Base-by-base conservation (phyloP, 2,329 filamentous ascomycete species). In the Apiospora aurea region DNA sequence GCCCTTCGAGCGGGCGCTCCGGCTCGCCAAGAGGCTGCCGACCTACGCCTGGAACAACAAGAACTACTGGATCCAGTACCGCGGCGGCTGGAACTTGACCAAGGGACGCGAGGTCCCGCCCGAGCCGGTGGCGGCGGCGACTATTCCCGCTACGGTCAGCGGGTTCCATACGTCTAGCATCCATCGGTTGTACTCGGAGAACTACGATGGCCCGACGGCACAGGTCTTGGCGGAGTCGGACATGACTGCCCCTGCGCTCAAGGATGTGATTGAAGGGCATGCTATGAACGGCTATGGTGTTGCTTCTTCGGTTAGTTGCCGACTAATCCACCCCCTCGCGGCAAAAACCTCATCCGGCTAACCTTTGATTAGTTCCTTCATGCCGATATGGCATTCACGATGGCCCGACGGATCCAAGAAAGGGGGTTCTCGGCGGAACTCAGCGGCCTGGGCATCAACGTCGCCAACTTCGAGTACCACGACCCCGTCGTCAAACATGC, bases 41-140 rank as follows among this genome's bases (percentile, higher is more conserved):
- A 87, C 88, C 1, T 95, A 95, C 79, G 86, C 87, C 0, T 95
- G 92, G 82, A 91, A 95, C 76, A 85, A 90, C 76, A 93, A 94
- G 85, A 92, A 89, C 75, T 94, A 94, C 79, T 91, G 89, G 88
- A 84, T 90, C 57, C 85, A 87, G 76, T 90, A 90, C 78, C 81
- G 87, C 74, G 91, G 93, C 73, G 91, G 94, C 80, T 95, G 92
- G 90, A 89, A 87, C 29, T 84, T 94, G 49, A 90, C 87, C 73
- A 95, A 95, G 85, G 76, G 72, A 5, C 34, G 34, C 1, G 29
- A 61, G 53, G 14, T 38, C 29, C 0, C 38, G 29, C 53, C 53
- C 1, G 53, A 61, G 53, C 53, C 53, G 29, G 26, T 16, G 34
- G 34, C 34, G 34, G 34, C 34, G 4, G 34, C 34, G 34, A 8